Evolutionary conservation across 2,329 filamentous ascomycete species (phyloP).

Genomic region (Cordyceps cateniannulata): DNA sequence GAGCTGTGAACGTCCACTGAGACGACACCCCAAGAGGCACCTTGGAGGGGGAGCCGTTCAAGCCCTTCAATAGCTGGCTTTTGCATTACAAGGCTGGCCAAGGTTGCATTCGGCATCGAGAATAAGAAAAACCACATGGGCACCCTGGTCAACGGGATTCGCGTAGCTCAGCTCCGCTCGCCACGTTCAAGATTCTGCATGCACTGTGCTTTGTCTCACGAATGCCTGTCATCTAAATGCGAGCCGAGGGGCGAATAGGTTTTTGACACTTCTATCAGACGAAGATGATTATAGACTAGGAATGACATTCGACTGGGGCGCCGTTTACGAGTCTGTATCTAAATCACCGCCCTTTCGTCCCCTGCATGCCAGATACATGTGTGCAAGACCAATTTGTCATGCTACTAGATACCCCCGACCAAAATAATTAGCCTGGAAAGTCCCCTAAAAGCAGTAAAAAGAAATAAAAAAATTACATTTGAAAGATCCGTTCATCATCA

Average conservation of each 20-base stretch:
- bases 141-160: slow-evolving; percentile 6
- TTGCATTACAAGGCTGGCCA: background rate
- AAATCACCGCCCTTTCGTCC: no score
- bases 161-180: slow-evolving; percentile 8
- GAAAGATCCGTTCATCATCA: no score
- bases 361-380: no score
- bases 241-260: background rate
- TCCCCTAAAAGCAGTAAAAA: no score
- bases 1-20: background rate
- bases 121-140: background rate
- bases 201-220: background rate
- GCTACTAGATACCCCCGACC: no score
- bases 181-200: background rate
- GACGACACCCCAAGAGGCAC: background rate
- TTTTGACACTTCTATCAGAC: background rate
- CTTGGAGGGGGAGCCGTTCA: background rate
- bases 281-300: background rate
- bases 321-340: background rate
- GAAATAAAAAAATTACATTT: no score
- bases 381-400: no score
- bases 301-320: background rate
- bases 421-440: no score
- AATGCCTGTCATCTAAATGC: background rate
- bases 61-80: background rate
- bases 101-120: slow-evolving; percentile 3